These are phyloP conservation scores for Parastagonospora avenae DNA, from an alignment of 2,329 filamentous ascomycete genomes.

Conservation along the genomic window DNA sequence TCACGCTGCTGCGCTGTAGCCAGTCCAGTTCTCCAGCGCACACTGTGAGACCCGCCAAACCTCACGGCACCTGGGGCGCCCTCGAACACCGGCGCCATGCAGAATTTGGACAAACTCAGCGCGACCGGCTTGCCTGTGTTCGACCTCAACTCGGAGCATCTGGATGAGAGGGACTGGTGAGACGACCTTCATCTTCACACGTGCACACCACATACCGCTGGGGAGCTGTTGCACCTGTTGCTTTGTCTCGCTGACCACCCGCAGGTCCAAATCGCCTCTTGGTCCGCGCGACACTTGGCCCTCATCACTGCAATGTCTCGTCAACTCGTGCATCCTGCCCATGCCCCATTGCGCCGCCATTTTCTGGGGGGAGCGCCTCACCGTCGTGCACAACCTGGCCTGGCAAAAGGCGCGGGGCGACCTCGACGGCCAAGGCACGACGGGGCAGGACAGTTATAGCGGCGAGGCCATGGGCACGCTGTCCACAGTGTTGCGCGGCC, in stretches of 20 bases:
- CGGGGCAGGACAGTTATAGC: conserved; percentile 37
- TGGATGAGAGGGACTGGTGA: conserved; percentile 37
- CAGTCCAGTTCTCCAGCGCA: not conserved
- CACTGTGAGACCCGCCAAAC: not conserved
- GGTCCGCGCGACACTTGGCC: conserved; percentile 46
- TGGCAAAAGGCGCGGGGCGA: conserved; percentile 46
- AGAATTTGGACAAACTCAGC: conserved; percentile 40
- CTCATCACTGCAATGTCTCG: conserved; percentile 33
- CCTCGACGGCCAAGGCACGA: conserved; percentile 42
- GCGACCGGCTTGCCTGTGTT: conserved; percentile 36
- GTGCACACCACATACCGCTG: too few species aligned
- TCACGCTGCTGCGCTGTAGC: not conserved
- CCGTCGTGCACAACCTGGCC: conserved; percentile 49
- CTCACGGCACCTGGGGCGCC: not conserved
- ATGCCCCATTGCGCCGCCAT: conserved; percentile 50
- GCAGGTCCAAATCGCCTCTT: conserved; percentile 36
- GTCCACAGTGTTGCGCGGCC: conserved; percentile 38
- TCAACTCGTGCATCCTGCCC: conserved; percentile 45
- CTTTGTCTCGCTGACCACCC: conserved; percentile 2
- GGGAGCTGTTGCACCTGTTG: not conserved
- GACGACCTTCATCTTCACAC: not conserved
- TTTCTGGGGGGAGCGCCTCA: conserved; percentile 49
- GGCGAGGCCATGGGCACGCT: conserved; percentile 44
- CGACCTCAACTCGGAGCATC: conserved; percentile 37
- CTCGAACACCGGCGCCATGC: conserved; percentile 22